phyloP scores from a whole-genome alignment of 2,329 filamentous ascomycete genomes.

The Penicillium digitatum region DNA sequence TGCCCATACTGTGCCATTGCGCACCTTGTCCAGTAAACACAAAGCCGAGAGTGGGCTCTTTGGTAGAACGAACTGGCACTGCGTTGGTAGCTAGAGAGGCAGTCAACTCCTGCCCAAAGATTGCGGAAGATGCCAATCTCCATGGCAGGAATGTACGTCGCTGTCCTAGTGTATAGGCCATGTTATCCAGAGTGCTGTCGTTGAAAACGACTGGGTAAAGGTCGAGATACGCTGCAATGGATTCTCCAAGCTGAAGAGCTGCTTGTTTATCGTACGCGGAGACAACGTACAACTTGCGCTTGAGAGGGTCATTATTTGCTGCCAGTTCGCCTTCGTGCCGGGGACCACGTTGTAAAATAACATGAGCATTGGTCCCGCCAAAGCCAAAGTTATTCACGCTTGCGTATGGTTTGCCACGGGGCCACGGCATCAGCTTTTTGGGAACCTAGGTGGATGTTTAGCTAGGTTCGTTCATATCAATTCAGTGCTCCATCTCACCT shows the following conservation, averaged over 20 bases:
- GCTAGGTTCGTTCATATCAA: neutral
- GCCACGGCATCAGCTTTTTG: constrained; percentile 27
- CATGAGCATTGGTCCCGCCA: constrained; percentile 35
- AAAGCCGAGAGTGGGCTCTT: constrained; percentile 28
- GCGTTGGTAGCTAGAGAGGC: constrained; percentile 7
- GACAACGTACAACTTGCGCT: constrained; percentile 15
- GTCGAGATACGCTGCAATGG: constrained; percentile 16
- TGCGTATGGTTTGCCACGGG: constrained; percentile 21
- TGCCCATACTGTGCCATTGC: constrained; percentile 36
- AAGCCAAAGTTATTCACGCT: constrained; percentile 37
- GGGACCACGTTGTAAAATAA: constrained; percentile 26
- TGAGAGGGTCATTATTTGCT: constrained; percentile 11
- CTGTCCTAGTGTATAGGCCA: constrained; percentile 24
- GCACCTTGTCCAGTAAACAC: constrained; percentile 39
- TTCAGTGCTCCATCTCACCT: constrained; percentile 9
- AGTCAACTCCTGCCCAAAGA: constrained; percentile 11
- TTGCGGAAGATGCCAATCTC: constrained; percentile 19
- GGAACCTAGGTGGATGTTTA: constrained; percentile 13
- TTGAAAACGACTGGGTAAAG: constrained; percentile 16
- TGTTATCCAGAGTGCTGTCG: constrained; percentile 19
- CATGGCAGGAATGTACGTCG: constrained; percentile 21
- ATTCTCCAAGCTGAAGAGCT: constrained; percentile 11
- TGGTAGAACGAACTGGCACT: constrained; percentile 16
- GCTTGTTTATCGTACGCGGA: constrained; percentile 21
- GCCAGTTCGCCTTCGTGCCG: constrained; percentile 16